phyloP scores from a whole-genome alignment of 179 eudicot genomes.

The Camellia oleifera region DNA sequence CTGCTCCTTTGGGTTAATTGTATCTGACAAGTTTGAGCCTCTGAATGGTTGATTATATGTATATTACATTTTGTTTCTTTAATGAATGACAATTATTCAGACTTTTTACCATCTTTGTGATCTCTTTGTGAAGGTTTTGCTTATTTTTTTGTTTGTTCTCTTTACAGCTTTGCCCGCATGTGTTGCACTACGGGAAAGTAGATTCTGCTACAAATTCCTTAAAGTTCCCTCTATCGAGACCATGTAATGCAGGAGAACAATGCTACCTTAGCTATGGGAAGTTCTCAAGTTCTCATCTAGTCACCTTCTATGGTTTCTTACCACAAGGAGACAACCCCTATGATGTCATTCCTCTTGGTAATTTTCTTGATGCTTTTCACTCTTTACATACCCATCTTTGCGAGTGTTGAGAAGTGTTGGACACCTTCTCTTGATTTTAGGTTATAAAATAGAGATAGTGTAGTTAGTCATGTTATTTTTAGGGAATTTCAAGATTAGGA shows the following conservation, averaged over 20 bases:
- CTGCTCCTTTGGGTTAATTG: background rate
- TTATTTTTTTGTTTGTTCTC: constrained; percentile 4
- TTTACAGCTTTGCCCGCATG: constrained; percentile 74
- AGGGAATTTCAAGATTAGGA: too few relatives aligned
- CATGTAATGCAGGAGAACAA: constrained; percentile 82
- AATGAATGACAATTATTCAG: background rate
- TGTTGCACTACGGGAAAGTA: constrained; percentile 74
- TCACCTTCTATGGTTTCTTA: constrained; percentile 87
- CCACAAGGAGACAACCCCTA: constrained; percentile 67
- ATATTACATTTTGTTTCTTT: constrained; percentile 7
- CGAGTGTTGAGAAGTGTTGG: background rate
- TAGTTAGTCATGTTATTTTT: too few relatives aligned
- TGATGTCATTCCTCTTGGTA: constrained; percentile 87
- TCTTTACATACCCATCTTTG: background rate
- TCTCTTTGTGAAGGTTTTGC: background rate
- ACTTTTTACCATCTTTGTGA: background rate
- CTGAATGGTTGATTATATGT: background rate
- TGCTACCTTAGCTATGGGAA: constrained; percentile 90
- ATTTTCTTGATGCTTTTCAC: background rate
- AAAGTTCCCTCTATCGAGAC: constrained; percentile 74
- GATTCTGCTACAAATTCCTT: constrained; percentile 62
- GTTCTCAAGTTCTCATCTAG: constrained; percentile 78
- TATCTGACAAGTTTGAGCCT: background rate
- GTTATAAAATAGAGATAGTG: background rate
- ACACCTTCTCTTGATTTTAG: background rate